Evolutionary conservation across 805 yeast species (phyloP).

Genomic region (Myxozyma udenii): DNA sequence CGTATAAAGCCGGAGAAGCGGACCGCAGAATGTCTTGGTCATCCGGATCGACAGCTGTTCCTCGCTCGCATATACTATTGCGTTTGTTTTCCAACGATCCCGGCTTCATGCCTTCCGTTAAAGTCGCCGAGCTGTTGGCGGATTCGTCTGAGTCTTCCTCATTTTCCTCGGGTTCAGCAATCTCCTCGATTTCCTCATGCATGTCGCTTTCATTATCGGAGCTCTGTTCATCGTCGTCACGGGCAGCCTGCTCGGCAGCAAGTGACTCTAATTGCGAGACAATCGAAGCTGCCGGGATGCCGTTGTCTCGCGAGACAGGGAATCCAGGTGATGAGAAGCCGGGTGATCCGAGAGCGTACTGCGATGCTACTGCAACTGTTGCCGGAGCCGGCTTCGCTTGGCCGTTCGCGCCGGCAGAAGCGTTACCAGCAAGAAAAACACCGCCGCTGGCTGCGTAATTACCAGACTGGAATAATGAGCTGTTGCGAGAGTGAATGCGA

Average conservation of each 20-base stretch:
- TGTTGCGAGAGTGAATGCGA: slow-evolving; percentile 27
- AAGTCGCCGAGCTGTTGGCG: too few species aligned
- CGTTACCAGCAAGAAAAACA: background rate
- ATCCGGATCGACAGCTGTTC: background rate
- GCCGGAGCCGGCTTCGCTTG: background rate
- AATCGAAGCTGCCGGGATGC: slow-evolving; percentile 10
- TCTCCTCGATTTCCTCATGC: background rate
- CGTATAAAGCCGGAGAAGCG: background rate
- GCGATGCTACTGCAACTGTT: background rate
- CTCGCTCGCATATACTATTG: background rate
- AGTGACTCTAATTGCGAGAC: slow-evolving; percentile 5
- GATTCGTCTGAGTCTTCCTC: background rate
- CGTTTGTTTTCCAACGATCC: too few species aligned
- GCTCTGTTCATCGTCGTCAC: background rate
- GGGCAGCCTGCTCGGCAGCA: slow-evolving; percentile 1
- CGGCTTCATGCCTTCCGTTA: too few species aligned
- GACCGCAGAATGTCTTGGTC: background rate
- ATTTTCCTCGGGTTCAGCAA: background rate
- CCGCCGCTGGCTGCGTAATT: background rate
- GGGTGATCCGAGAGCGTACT: slow-evolving; percentile 3
- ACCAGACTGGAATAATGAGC: slow-evolving; percentile 12
- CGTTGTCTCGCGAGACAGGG: slow-evolving; percentile 8
- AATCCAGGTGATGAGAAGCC: slow-evolving; percentile 25
- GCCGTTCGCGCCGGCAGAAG: background rate
- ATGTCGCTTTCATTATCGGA: background rate